These are phyloP conservation scores for Piloderma croceum DNA, from an alignment of 768 basidiomycete species.

Conservation along the genomic window DNA sequence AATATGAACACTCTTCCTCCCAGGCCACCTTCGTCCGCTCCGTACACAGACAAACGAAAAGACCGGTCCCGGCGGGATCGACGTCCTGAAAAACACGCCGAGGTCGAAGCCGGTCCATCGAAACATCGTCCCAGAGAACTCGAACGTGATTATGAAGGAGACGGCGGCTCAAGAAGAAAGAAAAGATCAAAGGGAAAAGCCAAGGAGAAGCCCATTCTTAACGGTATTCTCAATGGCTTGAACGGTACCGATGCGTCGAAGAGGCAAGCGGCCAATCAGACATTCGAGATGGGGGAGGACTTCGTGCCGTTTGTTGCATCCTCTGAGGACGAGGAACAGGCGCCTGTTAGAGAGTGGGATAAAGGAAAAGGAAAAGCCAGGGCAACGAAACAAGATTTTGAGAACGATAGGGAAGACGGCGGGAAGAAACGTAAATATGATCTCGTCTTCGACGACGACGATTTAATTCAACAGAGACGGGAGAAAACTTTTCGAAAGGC, in stretches of 20 bases:
- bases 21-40: no score
- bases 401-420: conserved; percentile 15
- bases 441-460: conserved; percentile 38
- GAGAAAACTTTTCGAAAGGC: conserved; percentile 49
- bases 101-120: neutral
- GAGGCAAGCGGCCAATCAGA: neutral
- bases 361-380: conserved; percentile 12
- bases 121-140: no score
- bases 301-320: neutral
- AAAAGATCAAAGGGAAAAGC: neutral
- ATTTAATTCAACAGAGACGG: conserved; percentile 47
- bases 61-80: no score
- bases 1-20: no score
- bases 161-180: neutral
- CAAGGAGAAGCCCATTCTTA: neutral
- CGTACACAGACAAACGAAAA: no score
- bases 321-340: conserved; percentile 1
- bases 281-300: neutral
- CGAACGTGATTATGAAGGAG: no score
- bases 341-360: conserved; percentile 18
- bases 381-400: conserved; percentile 16
- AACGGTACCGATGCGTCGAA: neutral
- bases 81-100: no score
- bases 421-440: conserved; percentile 45
- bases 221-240: neutral